phyloP scores from a whole-genome alignment of 2,329 filamentous ascomycete genomes.

The Keithomyces neogunnii region DNA sequence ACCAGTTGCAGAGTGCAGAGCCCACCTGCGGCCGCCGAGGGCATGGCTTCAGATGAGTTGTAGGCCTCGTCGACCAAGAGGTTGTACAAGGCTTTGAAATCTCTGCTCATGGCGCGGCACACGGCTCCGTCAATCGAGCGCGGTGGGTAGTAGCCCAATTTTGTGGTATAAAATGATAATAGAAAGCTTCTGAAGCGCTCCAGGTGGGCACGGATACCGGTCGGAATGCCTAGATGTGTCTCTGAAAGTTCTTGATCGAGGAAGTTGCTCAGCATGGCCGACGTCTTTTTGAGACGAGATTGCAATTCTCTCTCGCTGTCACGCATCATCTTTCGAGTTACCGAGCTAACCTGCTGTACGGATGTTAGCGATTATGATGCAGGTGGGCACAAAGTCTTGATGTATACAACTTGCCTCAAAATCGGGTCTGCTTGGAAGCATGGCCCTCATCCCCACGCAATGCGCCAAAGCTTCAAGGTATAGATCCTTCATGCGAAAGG shows the following conservation, averaged over 20 bases:
- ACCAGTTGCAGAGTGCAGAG: conserved; percentile 64
- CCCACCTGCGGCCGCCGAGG: conserved; percentile 52
- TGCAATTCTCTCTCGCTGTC: conserved; percentile 58
- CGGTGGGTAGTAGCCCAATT: conserved; percentile 67
- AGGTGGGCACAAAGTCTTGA: neutral
- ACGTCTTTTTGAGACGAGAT: conserved; percentile 47
- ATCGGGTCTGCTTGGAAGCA: conserved; percentile 46
- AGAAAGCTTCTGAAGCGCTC: conserved; percentile 66
- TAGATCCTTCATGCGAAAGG: conserved; percentile 51
- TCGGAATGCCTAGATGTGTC: conserved; percentile 54
- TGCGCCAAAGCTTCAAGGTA: conserved; percentile 70
- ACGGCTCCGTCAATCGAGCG: conserved; percentile 34
- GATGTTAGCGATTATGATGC: conserved; percentile 13
- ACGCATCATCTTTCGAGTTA: conserved; percentile 57
- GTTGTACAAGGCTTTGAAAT: conserved; percentile 64
- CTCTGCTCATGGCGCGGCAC: conserved; percentile 53
- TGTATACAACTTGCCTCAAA: conserved; percentile 43
- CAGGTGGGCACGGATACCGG: conserved; percentile 55
- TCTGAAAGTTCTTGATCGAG: conserved; percentile 63
- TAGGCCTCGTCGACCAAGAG: conserved; percentile 58
- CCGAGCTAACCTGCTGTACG: conserved; percentile 36
- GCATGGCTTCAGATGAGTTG: conserved; percentile 38
- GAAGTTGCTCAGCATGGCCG: conserved; percentile 54
- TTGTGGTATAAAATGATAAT: conserved; percentile 54
- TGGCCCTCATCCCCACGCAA: conserved; percentile 68